Evolutionary conservation across 1,284 basidiomycete genomes (phyloP), one percentile per base, ranked within the genome.

Genomic region (Caloboletus inedulis): DNA sequence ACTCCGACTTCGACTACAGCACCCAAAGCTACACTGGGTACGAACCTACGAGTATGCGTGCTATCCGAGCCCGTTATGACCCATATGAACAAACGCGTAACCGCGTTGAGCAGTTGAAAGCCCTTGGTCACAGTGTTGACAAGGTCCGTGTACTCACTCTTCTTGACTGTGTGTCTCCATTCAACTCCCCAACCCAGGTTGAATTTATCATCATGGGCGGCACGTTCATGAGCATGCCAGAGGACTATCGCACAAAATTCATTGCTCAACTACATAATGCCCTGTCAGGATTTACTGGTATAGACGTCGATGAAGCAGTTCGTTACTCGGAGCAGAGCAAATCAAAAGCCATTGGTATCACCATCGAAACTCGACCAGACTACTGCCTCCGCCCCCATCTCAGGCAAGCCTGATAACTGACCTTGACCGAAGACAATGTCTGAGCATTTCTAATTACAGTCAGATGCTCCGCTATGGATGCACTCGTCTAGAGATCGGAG

Each of bases 121-220:
- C 87, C 66, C 75, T 99, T 14, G 97, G 97, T 2, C 97, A 99
- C 72, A 94, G 82, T 62, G 96, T 98, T 2, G 97, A 99, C 75
- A 99, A 99, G 81, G 94, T 89, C 25, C 8, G 62, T 49, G 2
- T 51, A 48, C 71, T 52, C 29, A 16, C 10, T 16, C 12, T 18
- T 29, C 36, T 34, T 25, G 21, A 19, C 12, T 30, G 13, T 46
- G 3, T 13, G 35, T 6, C 25, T 31, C 30, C 40, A 36, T 18
- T 16, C 34, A 29, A 18, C 27, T 6, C 53, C 18, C 21, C n/a
- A n/a, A 18, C 19, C 16, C 59, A 92, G 89, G 90, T 99, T 43
- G 96, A 99, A 69, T 98, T 98, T 68, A 99, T 99, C 59, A 80
- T 99, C 62, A 99, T 99, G 96, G 97, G 96, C 31, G 96, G 96